Conservation (phyloP, 306 rosid genomes). For the Corylus heterophylla region DNA sequence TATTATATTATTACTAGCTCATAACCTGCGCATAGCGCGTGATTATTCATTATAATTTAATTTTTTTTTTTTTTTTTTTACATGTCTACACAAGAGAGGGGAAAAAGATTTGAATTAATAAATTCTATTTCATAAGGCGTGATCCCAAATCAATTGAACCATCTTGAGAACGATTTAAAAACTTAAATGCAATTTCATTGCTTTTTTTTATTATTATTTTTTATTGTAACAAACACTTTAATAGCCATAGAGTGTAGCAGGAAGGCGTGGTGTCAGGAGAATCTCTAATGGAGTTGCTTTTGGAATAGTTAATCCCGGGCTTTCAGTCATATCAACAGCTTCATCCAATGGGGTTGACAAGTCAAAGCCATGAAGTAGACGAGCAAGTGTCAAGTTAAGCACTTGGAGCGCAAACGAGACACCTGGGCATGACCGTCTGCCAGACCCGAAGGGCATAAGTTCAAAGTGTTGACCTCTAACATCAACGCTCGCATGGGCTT, state of each 20-base stretch:
- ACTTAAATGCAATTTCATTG: no score
- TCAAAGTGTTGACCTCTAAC: slow-evolving; percentile 51
- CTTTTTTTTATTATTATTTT: no score
- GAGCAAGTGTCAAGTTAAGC: slow-evolving; percentile 50
- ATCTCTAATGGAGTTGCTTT: slow-evolving; percentile 49
- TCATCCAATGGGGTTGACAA: slow-evolving; percentile 32
- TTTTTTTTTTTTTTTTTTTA: no score
- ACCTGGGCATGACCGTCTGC: slow-evolving; percentile 58
- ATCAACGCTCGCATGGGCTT: slow-evolving; percentile 33
- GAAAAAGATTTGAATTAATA: no score
- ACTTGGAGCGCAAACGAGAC: slow-evolving; percentile 52
- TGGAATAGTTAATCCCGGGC: slow-evolving; percentile 49
- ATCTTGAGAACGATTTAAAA: no score
- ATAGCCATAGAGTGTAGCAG: slow-evolving; percentile 30
- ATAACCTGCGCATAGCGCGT: no score
- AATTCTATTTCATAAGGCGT: no score
- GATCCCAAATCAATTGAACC: no score
- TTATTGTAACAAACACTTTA: background rate
- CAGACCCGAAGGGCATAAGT: slow-evolving; percentile 60
- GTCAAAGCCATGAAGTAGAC: slow-evolving; percentile 51
- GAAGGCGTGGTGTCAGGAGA: slow-evolving; percentile 52
- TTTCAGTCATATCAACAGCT: slow-evolving; percentile 48
- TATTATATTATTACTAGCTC: no score
- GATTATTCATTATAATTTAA: no score
- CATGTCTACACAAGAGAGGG: no score